These are phyloP conservation scores for Aureobasidium subglaciale DNA, from an alignment of 2,329 filamentous ascomycete species.

Conservation along the genomic window DNA sequence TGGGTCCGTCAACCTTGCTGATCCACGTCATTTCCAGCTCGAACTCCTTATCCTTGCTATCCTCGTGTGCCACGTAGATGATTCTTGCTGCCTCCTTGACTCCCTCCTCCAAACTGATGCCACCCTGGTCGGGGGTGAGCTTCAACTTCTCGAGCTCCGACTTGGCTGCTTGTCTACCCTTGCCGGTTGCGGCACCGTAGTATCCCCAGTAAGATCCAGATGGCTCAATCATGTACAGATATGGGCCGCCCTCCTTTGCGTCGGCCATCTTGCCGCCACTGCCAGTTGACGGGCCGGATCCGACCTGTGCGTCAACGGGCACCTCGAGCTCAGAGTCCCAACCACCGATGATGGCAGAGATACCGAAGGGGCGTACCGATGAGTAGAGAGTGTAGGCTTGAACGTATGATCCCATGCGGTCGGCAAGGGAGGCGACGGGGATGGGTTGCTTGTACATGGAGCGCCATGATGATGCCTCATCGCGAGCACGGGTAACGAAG, in stretches of 20 bases:
- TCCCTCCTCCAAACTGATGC: conserved; percentile 72
- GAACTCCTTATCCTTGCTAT: conserved; percentile 99
- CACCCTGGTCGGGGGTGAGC: conserved; percentile 54
- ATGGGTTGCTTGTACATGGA: conserved; percentile 92
- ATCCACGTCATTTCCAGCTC: conserved; percentile 99
- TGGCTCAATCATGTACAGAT: conserved; percentile 98
- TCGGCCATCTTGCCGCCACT: conserved; percentile 73
- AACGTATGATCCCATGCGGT: conserved; percentile 89
- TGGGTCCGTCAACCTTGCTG: conserved; percentile 74
- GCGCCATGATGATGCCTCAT: conserved; percentile 88
- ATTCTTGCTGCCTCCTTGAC: conserved; percentile 96
- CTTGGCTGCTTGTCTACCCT: conserved; percentile 94
- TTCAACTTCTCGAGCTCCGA: conserved; percentile 98
- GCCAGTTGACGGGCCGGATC: conserved; percentile 67
- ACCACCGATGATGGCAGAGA: conserved; percentile 88
- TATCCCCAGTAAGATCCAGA: conserved; percentile 98
- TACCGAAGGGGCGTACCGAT: conserved; percentile 91
- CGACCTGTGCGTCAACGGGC: conserved; percentile 85
- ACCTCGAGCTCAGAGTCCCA: conserved; percentile 85
- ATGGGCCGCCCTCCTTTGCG: conserved; percentile 78
- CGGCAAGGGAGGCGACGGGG: conserved; percentile 76
- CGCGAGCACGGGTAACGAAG: conserved; percentile 87
- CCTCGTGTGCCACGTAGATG: conserved; percentile 95
- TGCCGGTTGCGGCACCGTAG: conserved; percentile 94
- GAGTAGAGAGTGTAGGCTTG: conserved; percentile 98